Base-by-base conservation (phyloP, 108 stramenopile genomes). In the Fistulifera solaris region DNA sequence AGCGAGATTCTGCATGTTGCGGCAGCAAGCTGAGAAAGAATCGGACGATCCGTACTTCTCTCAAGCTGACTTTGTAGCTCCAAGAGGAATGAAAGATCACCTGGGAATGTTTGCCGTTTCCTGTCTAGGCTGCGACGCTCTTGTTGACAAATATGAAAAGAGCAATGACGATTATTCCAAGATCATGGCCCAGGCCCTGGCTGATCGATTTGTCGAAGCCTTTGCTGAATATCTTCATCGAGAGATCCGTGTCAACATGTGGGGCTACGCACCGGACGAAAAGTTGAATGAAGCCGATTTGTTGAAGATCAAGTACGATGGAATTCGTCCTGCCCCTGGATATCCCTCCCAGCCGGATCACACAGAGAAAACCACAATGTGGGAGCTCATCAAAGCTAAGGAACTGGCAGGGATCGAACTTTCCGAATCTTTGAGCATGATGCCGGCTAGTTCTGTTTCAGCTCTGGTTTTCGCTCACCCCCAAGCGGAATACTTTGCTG, bases 341-440 rank as follows among this genome's bases (percentile, higher is more conserved):
- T 99, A 99, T 63, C 99, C 99, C 43, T 92, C 94, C 13, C 99
- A 99, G 64, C 99, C 99, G 16, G 99, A 99, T 64, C 99, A 99
- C 79, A 99, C 99, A 14, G 99, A 99, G 73, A 99, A 99, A 77
- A 52, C 58, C 0, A 89, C 95, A 24, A 95, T 99, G 96, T 99
- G 99, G 97, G 76, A 94, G 48, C 50, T 87, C 17, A 84, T 98
- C 44, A 78, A 97, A 59, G 96, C 93, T 1, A 48, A 91, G 62
- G 95, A 98, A 61, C 72, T 82, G 27, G 83, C 96, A 6, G 94
- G 97, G 26, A 98, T 99, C 45, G 54, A 67, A 58, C 71, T 99
- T 21, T 89, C 92, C 25, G 96, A 96, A 40, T 91, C 87, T 17
- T 62, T 97, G 21, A 93, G 93, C 56, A 99, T 99, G 99, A 93